phyloP scores from a whole-genome alignment of 1,284 basidiomycete genomes.

The Moesziomyces globuligerus region DNA sequence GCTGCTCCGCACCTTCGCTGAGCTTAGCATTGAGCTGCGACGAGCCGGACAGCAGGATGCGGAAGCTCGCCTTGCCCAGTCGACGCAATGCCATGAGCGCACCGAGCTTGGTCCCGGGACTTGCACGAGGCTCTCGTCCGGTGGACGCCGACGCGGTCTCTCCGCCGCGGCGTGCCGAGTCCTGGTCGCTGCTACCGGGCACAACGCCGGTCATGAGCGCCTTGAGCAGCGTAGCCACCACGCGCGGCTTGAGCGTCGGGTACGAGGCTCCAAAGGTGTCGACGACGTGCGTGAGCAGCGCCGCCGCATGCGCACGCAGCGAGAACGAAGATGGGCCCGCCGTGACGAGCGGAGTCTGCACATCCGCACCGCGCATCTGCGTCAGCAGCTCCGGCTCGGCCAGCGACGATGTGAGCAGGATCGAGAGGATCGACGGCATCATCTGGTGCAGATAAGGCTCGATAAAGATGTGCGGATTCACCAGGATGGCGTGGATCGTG shows the following conservation, averaged over 20 bases:
- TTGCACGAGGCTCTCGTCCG: conserved; percentile 35
- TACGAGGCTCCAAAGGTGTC: conserved; percentile 74
- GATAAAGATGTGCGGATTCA: conserved; percentile 85
- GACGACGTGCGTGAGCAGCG: conserved; percentile 81
- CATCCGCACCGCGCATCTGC: conserved; percentile 15
- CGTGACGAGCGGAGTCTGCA: conserved; percentile 31
- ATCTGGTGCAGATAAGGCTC: conserved; percentile 97
- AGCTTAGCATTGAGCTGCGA: conserved; percentile 30
- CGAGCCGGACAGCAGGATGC: conserved; percentile 46
- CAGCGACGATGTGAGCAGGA: conserved; percentile 84
- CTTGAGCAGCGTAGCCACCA: conserved; percentile 89
- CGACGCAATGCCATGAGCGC: conserved; percentile 59
- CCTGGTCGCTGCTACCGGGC: conserved; percentile 23
- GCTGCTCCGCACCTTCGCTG: conserved; percentile 17
- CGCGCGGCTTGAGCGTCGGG: conserved; percentile 83
- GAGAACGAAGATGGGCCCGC: conserved; percentile 34
- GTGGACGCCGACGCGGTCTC: conserved; percentile 1
- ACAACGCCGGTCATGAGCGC: conserved; percentile 75
- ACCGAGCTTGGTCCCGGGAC: conserved; percentile 60
- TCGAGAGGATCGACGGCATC: conserved; percentile 88
- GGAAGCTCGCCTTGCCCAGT: conserved; percentile 59
- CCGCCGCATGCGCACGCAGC: conserved; percentile 69
- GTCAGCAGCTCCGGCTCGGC: conserved; percentile 57
- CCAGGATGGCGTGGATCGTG: conserved; percentile 59
- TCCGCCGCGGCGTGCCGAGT: conserved; percentile 26